phyloP scores from a whole-genome alignment of 2,329 filamentous ascomycete species.

The Fusarium setosum region DNA sequence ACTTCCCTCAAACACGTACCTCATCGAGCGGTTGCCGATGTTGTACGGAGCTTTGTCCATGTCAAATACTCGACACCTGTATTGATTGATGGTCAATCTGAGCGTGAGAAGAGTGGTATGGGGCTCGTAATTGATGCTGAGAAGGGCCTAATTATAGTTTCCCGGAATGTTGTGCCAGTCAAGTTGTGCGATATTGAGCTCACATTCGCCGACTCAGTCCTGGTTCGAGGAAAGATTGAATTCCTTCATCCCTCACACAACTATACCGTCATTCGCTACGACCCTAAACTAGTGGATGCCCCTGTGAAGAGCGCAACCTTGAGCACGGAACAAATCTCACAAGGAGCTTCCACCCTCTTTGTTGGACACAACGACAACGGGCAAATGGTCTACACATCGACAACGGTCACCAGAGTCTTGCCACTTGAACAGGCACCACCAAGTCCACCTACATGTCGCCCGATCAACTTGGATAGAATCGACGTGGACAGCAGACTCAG shows the following conservation, averaged over 20 bases:
- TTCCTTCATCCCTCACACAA: slow-evolving; percentile 98
- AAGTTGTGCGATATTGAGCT: slow-evolving; percentile 96
- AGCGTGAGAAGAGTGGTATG: slow-evolving; percentile 87
- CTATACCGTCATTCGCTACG: slow-evolving; percentile 94
- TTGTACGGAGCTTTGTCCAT: slow-evolving; percentile 93
- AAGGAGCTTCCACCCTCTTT: slow-evolving; percentile 94
- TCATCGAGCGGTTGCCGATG: slow-evolving; percentile 87
- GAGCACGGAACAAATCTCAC: slow-evolving; percentile 83
- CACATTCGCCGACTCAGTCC: slow-evolving; percentile 97
- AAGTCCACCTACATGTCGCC: slow-evolving; percentile 93
- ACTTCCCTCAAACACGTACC: slow-evolving; percentile 89
- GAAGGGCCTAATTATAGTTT: slow-evolving; percentile 93
- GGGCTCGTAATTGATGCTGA: slow-evolving; percentile 95
- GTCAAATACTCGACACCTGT: slow-evolving; percentile 92
- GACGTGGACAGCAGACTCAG: slow-evolving; percentile 94
- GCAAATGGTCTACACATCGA: slow-evolving; percentile 91
- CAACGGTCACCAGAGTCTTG: slow-evolving; percentile 95
- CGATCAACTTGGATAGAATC: slow-evolving; percentile 95
- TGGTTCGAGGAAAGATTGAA: slow-evolving; percentile 91
- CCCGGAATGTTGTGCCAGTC: slow-evolving; percentile 91
- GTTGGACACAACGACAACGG: slow-evolving; percentile 97
- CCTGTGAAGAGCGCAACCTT: slow-evolving; percentile 90
- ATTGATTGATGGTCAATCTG: slow-evolving; percentile 80
- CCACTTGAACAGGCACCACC: slow-evolving; percentile 89
- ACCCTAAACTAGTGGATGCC: slow-evolving; percentile 89